These are phyloP conservation scores for Aegilops umbellulata DNA, from an alignment of 176 grass and related monocot species.

Conservation along the genomic window DNA sequence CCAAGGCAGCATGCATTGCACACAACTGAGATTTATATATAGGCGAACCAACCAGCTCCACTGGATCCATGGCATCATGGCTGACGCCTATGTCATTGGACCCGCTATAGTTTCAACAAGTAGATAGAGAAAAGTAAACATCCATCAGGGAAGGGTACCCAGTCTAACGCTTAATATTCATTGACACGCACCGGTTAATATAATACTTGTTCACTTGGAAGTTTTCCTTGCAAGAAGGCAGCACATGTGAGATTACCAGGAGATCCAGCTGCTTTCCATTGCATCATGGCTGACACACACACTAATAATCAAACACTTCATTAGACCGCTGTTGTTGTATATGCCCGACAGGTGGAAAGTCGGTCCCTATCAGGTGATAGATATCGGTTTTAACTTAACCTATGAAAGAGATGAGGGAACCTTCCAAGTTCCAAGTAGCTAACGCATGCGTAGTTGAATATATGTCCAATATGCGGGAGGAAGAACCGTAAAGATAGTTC, in stretches of 20 bases:
- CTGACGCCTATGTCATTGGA: not conserved
- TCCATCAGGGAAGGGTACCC: not conserved
- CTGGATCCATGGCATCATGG: not conserved
- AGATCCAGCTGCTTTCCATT: not conserved
- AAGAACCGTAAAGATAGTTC: not conserved
- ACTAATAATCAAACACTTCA: not conserved
- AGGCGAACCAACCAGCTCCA: not conserved
- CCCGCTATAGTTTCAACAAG: not conserved
- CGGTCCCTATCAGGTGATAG: not conserved
- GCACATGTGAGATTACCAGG: not conserved
- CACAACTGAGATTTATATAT: not conserved
- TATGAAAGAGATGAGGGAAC: not conserved
- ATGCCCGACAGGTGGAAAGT: not conserved
- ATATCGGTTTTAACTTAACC: not conserved
- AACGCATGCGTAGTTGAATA: no score
- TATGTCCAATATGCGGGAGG: no score
- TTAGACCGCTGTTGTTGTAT: not conserved
- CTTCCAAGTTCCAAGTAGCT: no score
- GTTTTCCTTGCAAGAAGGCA: not conserved
- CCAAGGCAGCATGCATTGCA: not conserved
- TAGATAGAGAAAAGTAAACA: not conserved
- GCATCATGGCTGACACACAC: not conserved
- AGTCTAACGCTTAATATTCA: no score
- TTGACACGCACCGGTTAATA: not conserved
- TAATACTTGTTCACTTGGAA: no score